phyloP scores from a whole-genome alignment of 768 basidiomycete species.

The Mycena pura region DNA sequence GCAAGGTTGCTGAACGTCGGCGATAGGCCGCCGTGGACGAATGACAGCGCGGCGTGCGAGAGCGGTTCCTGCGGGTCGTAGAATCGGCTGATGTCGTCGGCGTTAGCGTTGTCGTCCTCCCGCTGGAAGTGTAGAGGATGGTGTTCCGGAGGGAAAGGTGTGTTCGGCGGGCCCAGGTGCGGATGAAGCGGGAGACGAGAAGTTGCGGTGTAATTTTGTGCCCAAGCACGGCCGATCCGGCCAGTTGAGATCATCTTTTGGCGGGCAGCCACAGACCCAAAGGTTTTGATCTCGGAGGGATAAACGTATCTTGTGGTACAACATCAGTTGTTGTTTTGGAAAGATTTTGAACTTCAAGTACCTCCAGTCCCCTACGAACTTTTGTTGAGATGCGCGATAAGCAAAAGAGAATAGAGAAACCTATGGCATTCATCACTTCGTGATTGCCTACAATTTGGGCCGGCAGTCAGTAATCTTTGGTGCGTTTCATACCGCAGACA shows the following conservation, averaged over 20 bases:
- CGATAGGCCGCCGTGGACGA: constrained; percentile 92
- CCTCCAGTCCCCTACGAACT: constrained; percentile 81
- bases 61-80: constrained; percentile 53
- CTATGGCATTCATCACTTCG: constrained; percentile 93
- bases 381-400: constrained; percentile 16
- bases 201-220: constrained; percentile 82
- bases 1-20: constrained; percentile 75
- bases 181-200: constrained; percentile 83
- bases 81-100: constrained; percentile 28
- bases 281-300: constrained; percentile 81
- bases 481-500: not conserved
- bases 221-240: constrained; percentile 82
- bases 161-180: constrained; percentile 70
- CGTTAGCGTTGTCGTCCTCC: constrained; percentile 29
- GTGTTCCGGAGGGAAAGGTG: constrained; percentile 55
- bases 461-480: not conserved
- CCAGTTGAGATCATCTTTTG: constrained; percentile 79
- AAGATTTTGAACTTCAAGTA: constrained; percentile 33
- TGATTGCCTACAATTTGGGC: constrained; percentile 82
- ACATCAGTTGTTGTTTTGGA: not conserved
- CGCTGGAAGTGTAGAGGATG: constrained; percentile 38
- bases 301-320: constrained; percentile 74
- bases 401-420: constrained; percentile 41
- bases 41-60: constrained; percentile 84
- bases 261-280: constrained; percentile 73